Evolutionary conservation across 1,284 basidiomycete species (phyloP).

Genomic region (Singerocomus inundabilis): DNA sequence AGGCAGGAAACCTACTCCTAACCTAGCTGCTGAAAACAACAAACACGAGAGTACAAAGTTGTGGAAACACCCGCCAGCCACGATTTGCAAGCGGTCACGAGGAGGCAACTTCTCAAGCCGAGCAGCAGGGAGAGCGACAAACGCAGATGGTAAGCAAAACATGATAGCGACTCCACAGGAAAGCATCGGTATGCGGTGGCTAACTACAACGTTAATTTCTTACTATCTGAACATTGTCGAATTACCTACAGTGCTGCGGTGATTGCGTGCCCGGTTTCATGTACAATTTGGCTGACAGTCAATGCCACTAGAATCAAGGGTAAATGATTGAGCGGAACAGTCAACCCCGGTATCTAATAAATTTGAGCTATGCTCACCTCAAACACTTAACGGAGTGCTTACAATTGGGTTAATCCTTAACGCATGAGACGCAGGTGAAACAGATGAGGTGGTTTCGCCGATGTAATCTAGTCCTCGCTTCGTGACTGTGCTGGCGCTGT

Average conservation of each 20-base stretch:
- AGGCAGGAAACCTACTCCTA: slow-evolving; percentile 30
- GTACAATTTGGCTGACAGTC: slow-evolving; percentile 56
- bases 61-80: slow-evolving; percentile 69
- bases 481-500: slow-evolving; percentile 7
- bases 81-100: slow-evolving; percentile 50
- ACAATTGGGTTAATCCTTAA: slow-evolving; percentile 45
- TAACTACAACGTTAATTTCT: slow-evolving; percentile 10
- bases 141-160: slow-evolving; percentile 65
- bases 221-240: background rate
- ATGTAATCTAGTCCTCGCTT: slow-evolving; percentile 17
- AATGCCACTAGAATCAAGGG: slow-evolving; percentile 60
- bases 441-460: background rate
- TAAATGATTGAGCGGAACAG: slow-evolving; percentile 64
- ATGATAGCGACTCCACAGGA: slow-evolving; percentile 57
- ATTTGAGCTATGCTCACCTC: slow-evolving; percentile 8
- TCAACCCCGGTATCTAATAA: slow-evolving; percentile 69
- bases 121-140: slow-evolving; percentile 53
- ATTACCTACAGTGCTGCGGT: slow-evolving; percentile 59
- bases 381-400: slow-evolving; percentile 21
- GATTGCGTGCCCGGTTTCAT: slow-evolving; percentile 71
- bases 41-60: slow-evolving; percentile 53
- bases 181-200: slow-evolving; percentile 48
- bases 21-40: slow-evolving; percentile 35
- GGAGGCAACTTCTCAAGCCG: slow-evolving; percentile 42
- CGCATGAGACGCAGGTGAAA: slow-evolving; percentile 16